Conservation (phyloP, 805 yeast species). For the Ogataea paraovalis region DNA sequence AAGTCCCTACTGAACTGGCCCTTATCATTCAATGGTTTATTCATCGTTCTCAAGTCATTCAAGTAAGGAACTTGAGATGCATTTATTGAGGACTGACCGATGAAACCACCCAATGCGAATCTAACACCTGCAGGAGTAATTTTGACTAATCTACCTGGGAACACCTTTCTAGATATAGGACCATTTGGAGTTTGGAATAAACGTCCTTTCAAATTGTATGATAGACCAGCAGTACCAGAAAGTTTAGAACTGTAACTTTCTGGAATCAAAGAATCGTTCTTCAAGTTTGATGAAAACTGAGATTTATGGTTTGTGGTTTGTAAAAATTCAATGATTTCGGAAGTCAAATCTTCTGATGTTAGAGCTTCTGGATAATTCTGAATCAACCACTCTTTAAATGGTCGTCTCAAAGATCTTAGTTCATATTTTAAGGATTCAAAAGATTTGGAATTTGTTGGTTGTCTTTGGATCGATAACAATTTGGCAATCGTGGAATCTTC, state of each 20-base stretch:
- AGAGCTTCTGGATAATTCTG: conserved; percentile 43
- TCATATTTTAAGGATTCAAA: conserved; percentile 31
- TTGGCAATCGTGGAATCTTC: conserved; percentile 22
- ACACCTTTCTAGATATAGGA: conserved; percentile 43
- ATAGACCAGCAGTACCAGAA: conserved; percentile 73
- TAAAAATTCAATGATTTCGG: conserved; percentile 37
- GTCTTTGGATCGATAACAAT: conserved; percentile 20
- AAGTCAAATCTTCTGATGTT: conserved; percentile 33
- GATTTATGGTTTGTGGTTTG: neutral
- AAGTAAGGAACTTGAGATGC: conserved; percentile 23
- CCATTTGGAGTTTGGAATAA: conserved; percentile 71
- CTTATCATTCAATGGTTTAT: conserved; percentile 21
- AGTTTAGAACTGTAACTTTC: conserved; percentile 19
- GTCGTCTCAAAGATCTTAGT: conserved; percentile 44
- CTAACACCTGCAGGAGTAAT: conserved; percentile 37
- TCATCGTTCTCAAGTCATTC: conserved; percentile 13
- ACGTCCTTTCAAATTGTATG: conserved; percentile 67
- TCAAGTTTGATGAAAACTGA: neutral
- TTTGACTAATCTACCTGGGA: conserved; percentile 62
- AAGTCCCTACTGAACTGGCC: conserved; percentile 28
- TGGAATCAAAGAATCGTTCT: conserved; percentile 10
- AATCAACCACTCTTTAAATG: conserved; percentile 54
- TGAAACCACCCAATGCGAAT: conserved; percentile 57
- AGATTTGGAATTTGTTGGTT: conserved; percentile 17
- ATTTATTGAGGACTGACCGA: conserved; percentile 24